Evolutionary conservation across 2,329 filamentous ascomycete species (phyloP).

Genomic region (Alternaria gansuensis): DNA sequence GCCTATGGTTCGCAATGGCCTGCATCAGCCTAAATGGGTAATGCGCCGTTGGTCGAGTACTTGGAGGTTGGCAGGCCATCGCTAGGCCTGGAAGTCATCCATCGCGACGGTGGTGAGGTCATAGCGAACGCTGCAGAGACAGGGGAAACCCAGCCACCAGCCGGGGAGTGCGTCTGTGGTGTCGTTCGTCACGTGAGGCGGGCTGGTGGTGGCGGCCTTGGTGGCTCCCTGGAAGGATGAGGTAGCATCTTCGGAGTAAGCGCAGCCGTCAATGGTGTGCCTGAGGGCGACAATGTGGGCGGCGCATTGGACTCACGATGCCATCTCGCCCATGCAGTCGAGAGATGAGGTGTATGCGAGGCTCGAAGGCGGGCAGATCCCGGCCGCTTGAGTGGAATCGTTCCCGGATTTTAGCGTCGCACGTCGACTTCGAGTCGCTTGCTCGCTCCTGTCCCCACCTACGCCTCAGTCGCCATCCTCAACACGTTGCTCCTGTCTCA

Average conservation of each 20-base stretch:
- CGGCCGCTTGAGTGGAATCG: slow-evolving; percentile 24
- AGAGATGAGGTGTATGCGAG: slow-evolving; percentile 39
- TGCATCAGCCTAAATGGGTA: slow-evolving; percentile 48
- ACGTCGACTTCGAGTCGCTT: slow-evolving; percentile 11
- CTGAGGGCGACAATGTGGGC: slow-evolving; percentile 9
- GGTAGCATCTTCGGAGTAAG: slow-evolving; percentile 10
- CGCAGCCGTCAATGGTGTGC: slow-evolving; percentile 17
- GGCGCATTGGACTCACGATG: slow-evolving; percentile 15
- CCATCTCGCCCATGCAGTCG: slow-evolving; percentile 37
- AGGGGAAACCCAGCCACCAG: slow-evolving; percentile 24
- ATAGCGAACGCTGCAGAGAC: slow-evolving; percentile 23
- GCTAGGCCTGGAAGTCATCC: slow-evolving; percentile 23
- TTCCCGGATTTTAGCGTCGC: slow-evolving; percentile 24
- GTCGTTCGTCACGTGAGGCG: slow-evolving; percentile 25
- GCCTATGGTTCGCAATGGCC: slow-evolving; percentile 25
- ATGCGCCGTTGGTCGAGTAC: slow-evolving; percentile 40
- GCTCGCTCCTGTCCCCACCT: slow-evolving; percentile 24
- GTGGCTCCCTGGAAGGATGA: background rate
- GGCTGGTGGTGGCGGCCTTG: slow-evolving; percentile 10
- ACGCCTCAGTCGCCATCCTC: slow-evolving; percentile 11
- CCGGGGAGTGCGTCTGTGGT: slow-evolving; percentile 17
- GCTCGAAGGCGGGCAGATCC: slow-evolving; percentile 42
- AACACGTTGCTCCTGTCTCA: slow-evolving; percentile 25
- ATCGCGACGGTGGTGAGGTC: slow-evolving; percentile 26
- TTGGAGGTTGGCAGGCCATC: slow-evolving; percentile 29